phyloP scores from a whole-genome alignment of 768 basidiomycete genomes.

The Leccinum longicurvipes region DNA sequence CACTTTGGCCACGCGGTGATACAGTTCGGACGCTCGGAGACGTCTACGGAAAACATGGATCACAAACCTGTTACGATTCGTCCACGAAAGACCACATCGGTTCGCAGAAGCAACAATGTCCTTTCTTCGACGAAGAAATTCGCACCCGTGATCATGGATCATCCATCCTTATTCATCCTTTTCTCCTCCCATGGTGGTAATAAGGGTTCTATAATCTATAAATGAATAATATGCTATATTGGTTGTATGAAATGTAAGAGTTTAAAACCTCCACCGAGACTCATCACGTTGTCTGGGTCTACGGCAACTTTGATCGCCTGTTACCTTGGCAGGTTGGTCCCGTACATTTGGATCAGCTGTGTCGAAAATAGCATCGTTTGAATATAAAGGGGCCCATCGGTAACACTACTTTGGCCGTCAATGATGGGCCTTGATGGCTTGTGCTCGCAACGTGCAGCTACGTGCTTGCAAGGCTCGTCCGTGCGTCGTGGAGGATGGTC shows the following conservation, averaged over 20 bases:
- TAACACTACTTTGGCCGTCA: slow-evolving; percentile 42
- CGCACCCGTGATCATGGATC: slow-evolving; percentile 7
- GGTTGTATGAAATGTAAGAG: slow-evolving; percentile 22
- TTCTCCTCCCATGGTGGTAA: background rate
- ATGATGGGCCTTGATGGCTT: too few relatives aligned
- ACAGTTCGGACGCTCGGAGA: slow-evolving; percentile 4
- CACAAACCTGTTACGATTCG: slow-evolving; percentile 5
- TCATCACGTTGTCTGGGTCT: slow-evolving; percentile 58
- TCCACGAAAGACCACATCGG: slow-evolving; percentile 10
- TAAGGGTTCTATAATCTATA: background rate
- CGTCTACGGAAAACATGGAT: slow-evolving; percentile 13
- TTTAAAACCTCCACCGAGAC: slow-evolving; percentile 57
- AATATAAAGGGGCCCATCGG: slow-evolving; percentile 39
- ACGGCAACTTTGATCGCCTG: slow-evolving; percentile 37
- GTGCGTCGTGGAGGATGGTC: too few relatives aligned
- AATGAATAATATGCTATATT: slow-evolving; percentile 4
- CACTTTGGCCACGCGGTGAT: background rate
- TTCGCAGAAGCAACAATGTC: slow-evolving; percentile 9
- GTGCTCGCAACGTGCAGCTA: too few relatives aligned
- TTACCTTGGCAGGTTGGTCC: slow-evolving; percentile 36
- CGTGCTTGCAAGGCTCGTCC: too few relatives aligned
- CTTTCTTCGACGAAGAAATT: slow-evolving; percentile 11
- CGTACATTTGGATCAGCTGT: slow-evolving; percentile 47
- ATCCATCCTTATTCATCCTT: background rate
- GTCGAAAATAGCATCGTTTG: slow-evolving; percentile 52